Percentiles rank a stretch among this genome's conserved stretches.
phyloP scores from a whole-genome alignment of 495 filamentous ascomycete genomes.

The Hypoxylon fuscum region DNA sequence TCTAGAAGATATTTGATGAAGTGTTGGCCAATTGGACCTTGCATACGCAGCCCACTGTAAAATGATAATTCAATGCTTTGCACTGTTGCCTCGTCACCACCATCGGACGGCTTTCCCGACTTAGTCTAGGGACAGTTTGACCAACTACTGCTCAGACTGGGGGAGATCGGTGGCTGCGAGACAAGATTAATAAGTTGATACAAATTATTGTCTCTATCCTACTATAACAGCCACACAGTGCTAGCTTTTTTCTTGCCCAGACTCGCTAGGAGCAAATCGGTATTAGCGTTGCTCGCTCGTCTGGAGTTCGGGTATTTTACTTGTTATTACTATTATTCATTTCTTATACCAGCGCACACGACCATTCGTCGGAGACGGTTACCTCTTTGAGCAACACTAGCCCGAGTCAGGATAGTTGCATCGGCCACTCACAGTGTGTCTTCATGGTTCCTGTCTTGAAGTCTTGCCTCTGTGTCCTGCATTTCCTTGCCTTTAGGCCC shows the following conservation, averaged over 20 bases:
- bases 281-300: conserved; percentile 28
- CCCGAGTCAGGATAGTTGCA: conserved; percentile 39
- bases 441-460: conserved; percentile 24
- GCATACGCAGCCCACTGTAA: conserved; percentile 11
- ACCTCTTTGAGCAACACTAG: conserved; percentile 32
- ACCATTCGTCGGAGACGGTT: conserved; percentile 35
- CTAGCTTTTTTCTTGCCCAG: conserved; percentile 14
- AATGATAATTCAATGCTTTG: conserved; percentile 29
- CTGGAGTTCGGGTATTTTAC: conserved; percentile 35
- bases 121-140: conserved; percentile 37
- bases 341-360: conserved; percentile 36
- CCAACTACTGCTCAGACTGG: conserved; percentile 16
- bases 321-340: conserved; percentile 41
- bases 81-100: conserved; percentile 25
- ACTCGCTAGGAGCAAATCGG: conserved; percentile 16
- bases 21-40: conserved; percentile 18
- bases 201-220: conserved; percentile 30
- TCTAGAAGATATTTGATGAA: conserved; percentile 8
- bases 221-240: conserved; percentile 33
- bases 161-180: conserved; percentile 36
- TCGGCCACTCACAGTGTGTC: conserved; percentile 37
- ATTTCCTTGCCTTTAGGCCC: conserved; percentile 13
- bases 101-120: conserved; percentile 32
- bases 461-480: conserved; percentile 33
- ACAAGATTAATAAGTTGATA: conserved; percentile 26